These are phyloP conservation scores for Ustilago loliicola DNA, from an alignment of 1,284 basidiomycete genomes.

Conservation along the genomic window DNA sequence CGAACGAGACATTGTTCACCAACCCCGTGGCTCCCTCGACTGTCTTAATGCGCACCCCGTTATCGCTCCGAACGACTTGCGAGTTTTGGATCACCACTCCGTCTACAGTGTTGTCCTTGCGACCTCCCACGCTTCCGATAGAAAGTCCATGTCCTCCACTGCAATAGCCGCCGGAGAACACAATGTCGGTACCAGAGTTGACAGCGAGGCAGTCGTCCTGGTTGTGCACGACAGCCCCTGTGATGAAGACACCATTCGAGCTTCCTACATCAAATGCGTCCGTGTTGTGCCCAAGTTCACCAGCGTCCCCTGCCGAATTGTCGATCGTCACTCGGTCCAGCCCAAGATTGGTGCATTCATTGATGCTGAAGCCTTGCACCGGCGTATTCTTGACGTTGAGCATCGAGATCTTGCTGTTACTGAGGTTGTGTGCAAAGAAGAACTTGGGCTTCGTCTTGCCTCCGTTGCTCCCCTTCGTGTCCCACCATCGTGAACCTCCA, in stretches of 20 bases:
- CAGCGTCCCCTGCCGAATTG: slow-evolving; percentile 23
- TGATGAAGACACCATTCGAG: slow-evolving; percentile 31
- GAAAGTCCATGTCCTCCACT: slow-evolving; percentile 45
- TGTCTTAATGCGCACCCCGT: slow-evolving; percentile 49
- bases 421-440: slow-evolving; percentile 24
- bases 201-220: slow-evolving; percentile 49
- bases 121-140: slow-evolving; percentile 44
- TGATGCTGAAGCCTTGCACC: slow-evolving; percentile 45
- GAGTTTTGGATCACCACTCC: slow-evolving; percentile 30
- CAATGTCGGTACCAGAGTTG: slow-evolving; percentile 40
- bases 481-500: slow-evolving; percentile 39
- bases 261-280: slow-evolving; percentile 45
- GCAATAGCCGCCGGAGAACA: slow-evolving; percentile 29
- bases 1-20: slow-evolving; percentile 43
- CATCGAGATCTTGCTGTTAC: slow-evolving; percentile 20
- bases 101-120: slow-evolving; percentile 36
- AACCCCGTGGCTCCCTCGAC: slow-evolving; percentile 28
- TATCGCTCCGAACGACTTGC: slow-evolving; percentile 26
- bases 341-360: slow-evolving; percentile 15
- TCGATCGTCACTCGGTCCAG: slow-evolving; percentile 33
- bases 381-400: slow-evolving; percentile 47
- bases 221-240: slow-evolving; percentile 27
- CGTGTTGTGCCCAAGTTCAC: slow-evolving; percentile 37
- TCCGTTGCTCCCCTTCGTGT: slow-evolving; percentile 35
- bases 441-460: slow-evolving; percentile 49